These are phyloP conservation scores for Russula sp. DNA, from an alignment of 768 basidiomycete genomes.

Conservation along the genomic window DNA sequence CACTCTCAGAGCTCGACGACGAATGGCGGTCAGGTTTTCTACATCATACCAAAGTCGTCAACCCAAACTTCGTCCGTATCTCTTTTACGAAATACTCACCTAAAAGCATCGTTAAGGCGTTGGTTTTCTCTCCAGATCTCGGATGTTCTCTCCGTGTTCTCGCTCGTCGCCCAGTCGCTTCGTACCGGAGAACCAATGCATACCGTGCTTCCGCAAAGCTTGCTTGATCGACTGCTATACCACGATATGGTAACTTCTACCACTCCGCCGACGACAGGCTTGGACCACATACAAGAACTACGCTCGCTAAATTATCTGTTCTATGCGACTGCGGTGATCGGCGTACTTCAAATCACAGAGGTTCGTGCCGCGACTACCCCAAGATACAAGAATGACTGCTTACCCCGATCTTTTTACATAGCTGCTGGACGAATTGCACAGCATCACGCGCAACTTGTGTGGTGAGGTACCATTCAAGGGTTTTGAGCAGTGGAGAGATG, in stretches of 20 bases:
- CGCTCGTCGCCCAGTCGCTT: constrained; percentile 35
- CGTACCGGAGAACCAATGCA: constrained; percentile 39
- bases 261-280: not conserved
- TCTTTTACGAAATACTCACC: not conserved
- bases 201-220: constrained; percentile 34
- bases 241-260: constrained; percentile 28
- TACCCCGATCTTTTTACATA: not conserved
- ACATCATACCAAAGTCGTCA: constrained; percentile 41
- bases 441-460: constrained; percentile 18
- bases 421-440: constrained; percentile 18
- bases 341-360: constrained; percentile 18
- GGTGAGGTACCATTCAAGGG: constrained; percentile 22
- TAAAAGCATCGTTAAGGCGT: not conserved
- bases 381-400: not conserved
- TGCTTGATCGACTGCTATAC: constrained; percentile 41
- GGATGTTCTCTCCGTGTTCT: constrained; percentile 37
- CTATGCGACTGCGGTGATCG: constrained; percentile 17
- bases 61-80: constrained; percentile 45
- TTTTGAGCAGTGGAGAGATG: constrained; percentile 20
- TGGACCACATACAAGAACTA: constrained; percentile 12
- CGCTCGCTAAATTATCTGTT: constrained; percentile 19
- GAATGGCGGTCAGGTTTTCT: constrained; percentile 36
- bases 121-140: constrained; percentile 26
- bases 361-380: not conserved
- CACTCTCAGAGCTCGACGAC: constrained; percentile 37